These are phyloP conservation scores for Metschnikowia anglica DNA, from an alignment of 805 yeast species.

Conservation along the genomic window DNA sequence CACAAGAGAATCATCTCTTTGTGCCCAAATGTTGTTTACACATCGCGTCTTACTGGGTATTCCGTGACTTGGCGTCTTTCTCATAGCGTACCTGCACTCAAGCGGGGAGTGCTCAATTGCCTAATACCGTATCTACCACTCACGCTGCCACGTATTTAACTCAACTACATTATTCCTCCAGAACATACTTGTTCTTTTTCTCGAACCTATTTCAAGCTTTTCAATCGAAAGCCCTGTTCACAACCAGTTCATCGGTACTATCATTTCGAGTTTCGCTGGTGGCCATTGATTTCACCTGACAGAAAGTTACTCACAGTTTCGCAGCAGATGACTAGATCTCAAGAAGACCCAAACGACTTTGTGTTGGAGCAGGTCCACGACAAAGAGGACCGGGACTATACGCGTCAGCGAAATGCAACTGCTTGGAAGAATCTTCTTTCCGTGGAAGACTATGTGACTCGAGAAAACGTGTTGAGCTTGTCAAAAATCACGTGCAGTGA, in stretches of 20 bases:
- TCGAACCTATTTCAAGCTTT: too few relatives aligned
- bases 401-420: slow-evolving; percentile 34
- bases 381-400: slow-evolving; percentile 27
- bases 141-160: not conserved
- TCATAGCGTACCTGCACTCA: not conserved
- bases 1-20: too few relatives aligned
- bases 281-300: not conserved
- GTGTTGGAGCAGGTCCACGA: slow-evolving; percentile 25
- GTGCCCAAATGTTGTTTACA: too few relatives aligned
- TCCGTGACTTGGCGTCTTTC: not conserved
- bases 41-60: too few relatives aligned
- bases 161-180: too few relatives aligned
- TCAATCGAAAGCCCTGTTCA: too few relatives aligned
- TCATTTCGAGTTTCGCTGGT: not conserved
- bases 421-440: slow-evolving; percentile 41
- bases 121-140: not conserved
- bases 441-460: slow-evolving; percentile 31
- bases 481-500: slow-evolving; percentile 21
- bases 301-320: not conserved
- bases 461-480: slow-evolving; percentile 35
- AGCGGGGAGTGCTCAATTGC: slow-evolving; percentile 4
- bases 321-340: slow-evolving; percentile 5
- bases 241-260: too few relatives aligned
- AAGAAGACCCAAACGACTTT: slow-evolving; percentile 14
- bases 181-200: too few relatives aligned